These are phyloP conservation scores for Scleromitrula shiraiana DNA, from an alignment of 2,329 filamentous ascomycete species.

Conservation along the genomic window DNA sequence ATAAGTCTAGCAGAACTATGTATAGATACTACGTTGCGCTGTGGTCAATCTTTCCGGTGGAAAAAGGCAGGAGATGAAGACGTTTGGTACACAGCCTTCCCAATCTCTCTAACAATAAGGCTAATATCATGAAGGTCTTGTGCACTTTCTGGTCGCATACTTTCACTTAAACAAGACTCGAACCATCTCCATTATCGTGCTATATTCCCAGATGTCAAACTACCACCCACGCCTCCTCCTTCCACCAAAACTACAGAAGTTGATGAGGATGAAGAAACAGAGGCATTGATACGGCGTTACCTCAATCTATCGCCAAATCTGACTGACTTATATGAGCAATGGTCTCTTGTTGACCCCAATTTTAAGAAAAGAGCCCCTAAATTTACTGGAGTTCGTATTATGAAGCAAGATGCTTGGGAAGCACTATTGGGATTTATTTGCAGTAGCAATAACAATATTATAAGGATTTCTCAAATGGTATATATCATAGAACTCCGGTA, in stretches of 20 bases:
- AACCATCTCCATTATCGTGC: constrained; percentile 73
- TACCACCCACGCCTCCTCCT: constrained; percentile 29
- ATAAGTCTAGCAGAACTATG: constrained; percentile 78
- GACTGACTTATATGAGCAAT: constrained; percentile 69
- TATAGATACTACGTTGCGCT: constrained; percentile 88
- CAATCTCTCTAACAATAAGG: constrained; percentile 10
- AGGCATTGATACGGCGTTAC: constrained; percentile 70
- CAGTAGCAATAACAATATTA: constrained; percentile 98
- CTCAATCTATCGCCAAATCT: constrained; percentile 80
- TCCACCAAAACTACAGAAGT: constrained; percentile 32
- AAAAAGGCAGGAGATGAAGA: constrained; percentile 72
- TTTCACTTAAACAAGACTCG: constrained; percentile 78
- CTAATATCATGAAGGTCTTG: constrained; percentile 53
- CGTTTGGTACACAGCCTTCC: constrained; percentile 59
- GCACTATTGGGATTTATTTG: constrained; percentile 91
- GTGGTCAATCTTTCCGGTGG: constrained; percentile 97
- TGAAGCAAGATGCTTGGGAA: constrained; percentile 95
- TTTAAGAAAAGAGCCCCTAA: constrained; percentile 80
- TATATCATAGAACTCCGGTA: constrained; percentile 8
- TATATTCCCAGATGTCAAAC: constrained; percentile 43
- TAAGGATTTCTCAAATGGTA: constrained; percentile 91
- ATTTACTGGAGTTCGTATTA: constrained; percentile 85
- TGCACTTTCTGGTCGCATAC: constrained; percentile 73
- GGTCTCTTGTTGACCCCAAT: constrained; percentile 78
- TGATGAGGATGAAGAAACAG: constrained; percentile 57